Evolutionary conservation across 805 yeast genomes (phyloP).

Genomic region (Starmera amethionina): DNA sequence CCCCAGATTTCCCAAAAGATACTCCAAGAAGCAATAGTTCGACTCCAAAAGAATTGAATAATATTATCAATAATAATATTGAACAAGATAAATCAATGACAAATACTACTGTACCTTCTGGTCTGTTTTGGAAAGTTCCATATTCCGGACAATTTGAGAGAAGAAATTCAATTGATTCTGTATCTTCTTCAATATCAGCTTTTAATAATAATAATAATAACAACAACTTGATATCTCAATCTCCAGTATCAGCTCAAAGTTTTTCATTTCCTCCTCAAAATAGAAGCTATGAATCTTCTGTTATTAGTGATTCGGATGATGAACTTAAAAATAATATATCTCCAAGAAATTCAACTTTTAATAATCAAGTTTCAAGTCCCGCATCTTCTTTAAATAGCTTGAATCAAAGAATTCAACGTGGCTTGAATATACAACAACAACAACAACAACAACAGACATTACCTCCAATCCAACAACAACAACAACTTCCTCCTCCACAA

Average conservation of each 20-base stretch:
- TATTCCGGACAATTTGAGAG: constrained; percentile 18
- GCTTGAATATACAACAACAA: too few relatives aligned
- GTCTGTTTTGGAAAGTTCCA: constrained; percentile 20
- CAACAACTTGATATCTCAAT: too few relatives aligned
- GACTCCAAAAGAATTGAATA: not conserved
- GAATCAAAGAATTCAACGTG: constrained; percentile 11
- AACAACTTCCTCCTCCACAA: not conserved
- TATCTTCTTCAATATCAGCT: constrained; percentile 8
- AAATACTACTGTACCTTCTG: constrained; percentile 11
- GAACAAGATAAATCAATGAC: not conserved
- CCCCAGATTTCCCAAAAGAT: not conserved
- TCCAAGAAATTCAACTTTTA: constrained; percentile 10
- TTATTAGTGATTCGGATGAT: constrained; percentile 18
- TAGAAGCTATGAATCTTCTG: constrained; percentile 13
- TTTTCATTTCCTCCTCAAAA: constrained; percentile 3
- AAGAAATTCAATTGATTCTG: constrained; percentile 18
- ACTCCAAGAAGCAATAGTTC: constrained; percentile 1
- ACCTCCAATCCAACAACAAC: too few relatives aligned
- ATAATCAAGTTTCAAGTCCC: too few relatives aligned
- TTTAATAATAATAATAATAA: too few relatives aligned
- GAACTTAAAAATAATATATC: constrained; percentile 10
- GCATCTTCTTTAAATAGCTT: constrained; percentile 13
- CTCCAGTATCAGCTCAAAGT: not conserved
- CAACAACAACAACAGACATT: too few relatives aligned
- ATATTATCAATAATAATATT: constrained; percentile 15